Base-by-base conservation (phyloP, 2,329 filamentous ascomycete genomes). In the Arthroderma uncinatum region DNA sequence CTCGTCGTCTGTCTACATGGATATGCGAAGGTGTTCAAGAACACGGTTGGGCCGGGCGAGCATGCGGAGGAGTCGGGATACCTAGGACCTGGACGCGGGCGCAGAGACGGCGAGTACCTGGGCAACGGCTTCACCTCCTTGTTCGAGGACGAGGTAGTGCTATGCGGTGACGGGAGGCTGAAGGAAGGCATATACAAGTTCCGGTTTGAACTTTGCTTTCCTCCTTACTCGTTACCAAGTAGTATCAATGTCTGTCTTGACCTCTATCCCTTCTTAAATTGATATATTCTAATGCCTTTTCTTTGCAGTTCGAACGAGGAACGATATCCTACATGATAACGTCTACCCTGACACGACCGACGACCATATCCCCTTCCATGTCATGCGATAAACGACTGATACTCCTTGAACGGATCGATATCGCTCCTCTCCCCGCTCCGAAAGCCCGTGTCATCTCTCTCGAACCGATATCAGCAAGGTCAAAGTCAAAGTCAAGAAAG, bases 271-370 rank as follows among this genome's bases (percentile, higher is more conserved):
- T 33, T 23, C 37, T 37, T 58, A n/a, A 23, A 58, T n/a, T n/a
- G n/a, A n/a, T n/a, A n/a, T n/a, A n/a, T n/a, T n/a, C n/a, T n/a
- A 25, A 9, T 12, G 19, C n/a, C 19, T 28, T 12, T 2, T 23
- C 9, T 25, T 53, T 23, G 40, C 71, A 97, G 90, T 98, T 98
- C 71, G 93, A 97, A 73, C 84, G 92, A 67, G 93, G 93, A 36
- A 91, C 89, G 1, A 89, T 98, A 65, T 86, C 87, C 19, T 98
- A 97, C 73, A 83, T 92, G 75, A 81, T 97, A 64, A 92, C 89
- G 4, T 86, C 92, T 33, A 96, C 90, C 7, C 72, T 97, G 58
- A 97, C 92, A 19, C 83, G 90, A 57, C 92, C 93, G 19, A 93
- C 87, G 0, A 84, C 90, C 4, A 94, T 96, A 60, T 81, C 85